Evolutionary conservation across 768 basidiomycete genomes (phyloP), one percentile per base, ranked within the genome.

Genomic region (Suillus placidus): DNA sequence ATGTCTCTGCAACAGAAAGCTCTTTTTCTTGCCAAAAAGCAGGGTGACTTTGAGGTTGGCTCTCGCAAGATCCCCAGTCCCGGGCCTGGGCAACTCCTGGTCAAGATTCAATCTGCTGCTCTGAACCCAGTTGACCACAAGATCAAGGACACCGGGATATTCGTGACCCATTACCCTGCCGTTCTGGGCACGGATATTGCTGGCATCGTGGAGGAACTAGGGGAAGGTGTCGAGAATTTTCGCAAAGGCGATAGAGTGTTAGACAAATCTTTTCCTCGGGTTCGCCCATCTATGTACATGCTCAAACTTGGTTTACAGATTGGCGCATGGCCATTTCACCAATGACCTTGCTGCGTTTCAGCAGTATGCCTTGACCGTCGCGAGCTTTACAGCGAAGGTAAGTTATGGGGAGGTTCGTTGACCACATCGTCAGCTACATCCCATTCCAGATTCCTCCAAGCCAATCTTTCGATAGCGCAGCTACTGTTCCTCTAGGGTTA

Each of bases 101-200:
- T 85, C 65, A 80, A 80, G 64, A 61, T 83, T 54, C 69, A 79
- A 42, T 68, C 81, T 0, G 69, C 73, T 4, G 81, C 77, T 1
- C 76, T 87, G 12, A 85, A 87, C 67, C 86, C 85, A 6, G 69
- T 81, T 38, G 83, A 80, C 71, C 85, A 80, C 14, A 77, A 77
- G 70, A 75, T 81, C 23, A 77, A 75, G 49, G 63, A 71, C 52
- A 66, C 67, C 51, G 80, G 78, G 5, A 26, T 68, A 0, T 74
- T 80, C 60, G 60, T 79, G 20, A 70, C 78, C 3, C 62, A 71
- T 4, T 84, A 68, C 67, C 84, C 80, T 6, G 72, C 74, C 10
- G 30, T 81, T 23, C 58, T 80, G 18, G 80, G 80, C 1, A 14
- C 61, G 6, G 80, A 81, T 40, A 71, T 74, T 34, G 78, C 81